Base-by-base conservation (phyloP, 176 grass and related monocot species). In the Eragrostis nindensis region DNA sequence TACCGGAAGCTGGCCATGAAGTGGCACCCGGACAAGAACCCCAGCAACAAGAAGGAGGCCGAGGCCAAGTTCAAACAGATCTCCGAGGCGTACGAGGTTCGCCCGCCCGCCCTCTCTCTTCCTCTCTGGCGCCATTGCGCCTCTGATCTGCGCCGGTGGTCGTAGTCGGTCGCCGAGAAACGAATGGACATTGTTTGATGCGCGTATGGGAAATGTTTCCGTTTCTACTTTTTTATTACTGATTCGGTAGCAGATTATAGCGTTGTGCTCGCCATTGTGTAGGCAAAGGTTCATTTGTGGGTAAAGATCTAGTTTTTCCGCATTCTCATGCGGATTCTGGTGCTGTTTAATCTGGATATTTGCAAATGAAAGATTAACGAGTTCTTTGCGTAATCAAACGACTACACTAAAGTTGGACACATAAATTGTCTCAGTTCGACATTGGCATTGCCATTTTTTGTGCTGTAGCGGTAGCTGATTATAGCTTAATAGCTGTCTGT, bases 61-160 rank as follows among this genome's bases (percentile, higher is more conserved):
- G 93, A 97, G 85, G 80, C 87, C 68, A 97, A 91, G 76, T 97
- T 97, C 84, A 93, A 97, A 76, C 75, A 97, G 90, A 92, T 97
- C 75, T 85, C 88, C 17, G 93, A 97, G 75, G 93, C 90, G 40
- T 97, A 97, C 48, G 90, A 97, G 85, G 93, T 94, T 77, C 60
- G 76, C 60, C 21, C 80, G 26, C 62, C 24, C 27, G 3, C 32
- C 63, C 17, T 7, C 8, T 56, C 15, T 1, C 27, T 13, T 3
- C 26, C n/a, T 12, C 55, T 17, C 5, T 18, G 56, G 22, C 55
- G 26, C 63, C 53, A 29, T 76, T 46, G 27, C 19, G 48, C 41
- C 61, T 73, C 74, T 72, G 79, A 87, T 60, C 70, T 81, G 24
- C 4, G 17, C 60, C 66, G 24, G 14, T 66, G 26, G 76, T 60